Percentiles rank a stretch among this genome's conserved stretches.
These are phyloP conservation scores for Capsicum rhomboideum DNA, from an alignment of 257 asterid species.

Conservation along the genomic window DNA sequence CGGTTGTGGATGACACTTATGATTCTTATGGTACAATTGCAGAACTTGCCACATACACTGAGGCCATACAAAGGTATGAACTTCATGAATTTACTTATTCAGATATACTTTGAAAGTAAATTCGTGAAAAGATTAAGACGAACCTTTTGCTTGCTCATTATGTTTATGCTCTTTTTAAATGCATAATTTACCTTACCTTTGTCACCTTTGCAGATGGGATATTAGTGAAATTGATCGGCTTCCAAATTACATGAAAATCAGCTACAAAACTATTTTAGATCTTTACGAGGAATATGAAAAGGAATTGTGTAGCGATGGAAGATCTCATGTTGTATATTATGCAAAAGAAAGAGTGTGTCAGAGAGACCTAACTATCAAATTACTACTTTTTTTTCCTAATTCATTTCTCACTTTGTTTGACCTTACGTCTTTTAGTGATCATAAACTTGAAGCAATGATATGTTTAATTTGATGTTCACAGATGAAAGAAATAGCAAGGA, in stretches of 20 bases:
- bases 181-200: not conserved
- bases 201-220: too few species aligned
- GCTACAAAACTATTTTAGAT: not conserved
- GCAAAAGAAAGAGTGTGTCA: not conserved
- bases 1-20: constrained; percentile 15
- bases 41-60: not conserved
- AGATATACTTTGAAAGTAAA: too few species aligned
- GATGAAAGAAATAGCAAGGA: too few species aligned
- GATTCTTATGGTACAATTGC: constrained; percentile 10
- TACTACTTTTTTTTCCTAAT: not conserved
- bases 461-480: too few species aligned
- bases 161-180: not conserved
- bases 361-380: not conserved
- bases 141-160: too few species aligned
- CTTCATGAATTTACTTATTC: too few species aligned
- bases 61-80: constrained; percentile 6
- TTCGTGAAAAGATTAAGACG: too few species aligned
- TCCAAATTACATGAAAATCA: not conserved
- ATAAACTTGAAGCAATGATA: too few species aligned
- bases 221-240: not conserved
- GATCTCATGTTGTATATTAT: not conserved
- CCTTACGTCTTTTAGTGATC: not conserved
- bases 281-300: not conserved
- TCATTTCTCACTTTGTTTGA: not conserved
- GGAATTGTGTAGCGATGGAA: not conserved